Percentiles rank a stretch among this genome's conserved stretches.
Evolutionary conservation across 1,284 basidiomycete species (phyloP).

Genomic region (Microbotryum lychnidis-dioicae): DNA sequence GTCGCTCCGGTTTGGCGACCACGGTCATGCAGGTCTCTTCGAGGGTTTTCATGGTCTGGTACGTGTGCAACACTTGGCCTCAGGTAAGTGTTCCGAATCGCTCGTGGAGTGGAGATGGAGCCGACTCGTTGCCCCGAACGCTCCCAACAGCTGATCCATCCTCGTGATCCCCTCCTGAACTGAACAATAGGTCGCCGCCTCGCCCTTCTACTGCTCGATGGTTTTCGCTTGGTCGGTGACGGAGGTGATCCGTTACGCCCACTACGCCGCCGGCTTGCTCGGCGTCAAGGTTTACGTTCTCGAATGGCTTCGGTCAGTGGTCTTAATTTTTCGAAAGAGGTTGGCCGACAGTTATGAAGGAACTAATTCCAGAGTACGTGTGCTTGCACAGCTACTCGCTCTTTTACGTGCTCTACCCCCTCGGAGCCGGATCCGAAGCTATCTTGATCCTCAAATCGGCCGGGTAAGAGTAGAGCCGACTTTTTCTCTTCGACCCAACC

Average conservation of each 20-base stretch:
- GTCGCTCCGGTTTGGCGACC: constrained; percentile 53
- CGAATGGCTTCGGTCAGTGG: constrained; percentile 44
- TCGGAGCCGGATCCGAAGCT: constrained; percentile 85
- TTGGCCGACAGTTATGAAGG: too few species aligned
- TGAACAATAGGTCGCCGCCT: constrained; percentile 52
- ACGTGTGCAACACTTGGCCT: constrained; percentile 55
- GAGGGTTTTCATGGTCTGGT: constrained; percentile 81
- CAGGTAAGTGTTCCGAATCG: constrained; percentile 35
- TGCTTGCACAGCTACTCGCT: constrained; percentile 61
- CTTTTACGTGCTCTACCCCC: constrained; percentile 85
- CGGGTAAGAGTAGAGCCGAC: constrained; percentile 2
- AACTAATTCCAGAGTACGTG: too few species aligned
- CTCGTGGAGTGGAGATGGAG: too few species aligned
- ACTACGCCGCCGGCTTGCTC: constrained; percentile 69
- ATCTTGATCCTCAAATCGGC: constrained; percentile 56
- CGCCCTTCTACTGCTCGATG: constrained; percentile 82
- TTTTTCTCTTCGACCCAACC: too few species aligned
- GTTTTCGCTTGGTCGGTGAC: constrained; percentile 87
- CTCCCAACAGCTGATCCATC: background rate
- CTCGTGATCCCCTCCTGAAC: background rate
- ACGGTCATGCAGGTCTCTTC: constrained; percentile 84
- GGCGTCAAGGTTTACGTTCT: constrained; percentile 43
- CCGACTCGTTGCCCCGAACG: constrained; percentile 44
- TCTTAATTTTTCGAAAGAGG: background rate
- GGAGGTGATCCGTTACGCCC: constrained; percentile 85